Base-by-base conservation (phyloP, 805 yeast species). In the Metschnikowia shivogae region DNA sequence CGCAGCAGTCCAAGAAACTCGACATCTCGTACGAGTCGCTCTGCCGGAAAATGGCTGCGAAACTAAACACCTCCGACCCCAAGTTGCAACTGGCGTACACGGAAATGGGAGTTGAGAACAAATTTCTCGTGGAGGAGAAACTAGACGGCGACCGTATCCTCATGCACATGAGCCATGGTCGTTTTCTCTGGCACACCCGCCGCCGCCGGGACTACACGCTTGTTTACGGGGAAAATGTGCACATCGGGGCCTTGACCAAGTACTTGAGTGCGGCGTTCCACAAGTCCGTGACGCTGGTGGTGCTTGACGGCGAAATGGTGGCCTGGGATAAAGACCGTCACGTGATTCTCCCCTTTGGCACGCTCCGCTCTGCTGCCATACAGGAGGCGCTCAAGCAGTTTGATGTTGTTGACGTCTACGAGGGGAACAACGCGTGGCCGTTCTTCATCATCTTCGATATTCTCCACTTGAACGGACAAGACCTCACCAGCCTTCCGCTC, bases 221-320 rank as follows among this genome's bases (percentile, higher is more conserved):
- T 44, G 64, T 82, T 10, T 90, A 87, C 57, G 96, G 96, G 1
- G 65, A 63, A 11, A 68, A 72, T 38, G 59, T 59, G 17, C 64
- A 68, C 20, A 59, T 61, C 5, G 89, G 87, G 0, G 68, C 82
- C 2, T 65, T 86, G 9, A 74, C 89, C 0, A 75, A 72, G 36
- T 70, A 77, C 53, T 56, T 86, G 31, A 52, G 59, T 1, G 58
- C 71, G 5, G 67, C 73, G 2, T 70, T 76, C 47, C 60, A 70
- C 7, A 64, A 63, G 5, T 64, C 57, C 29, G 65, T 78, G 5
- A 59, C 61, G 6, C 60, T 63, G 52, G 51, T 70, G 19, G 72
- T 85, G 5, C 57, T 92, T 4, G 99, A 92, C 65, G 97, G 98
- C 0, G 99, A 92, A 63, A 87, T 92, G 92, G 82, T 92, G 1